Conservation (phyloP, 352 stramenopile genomes). For the Thalassiosira oceanica region DNA sequence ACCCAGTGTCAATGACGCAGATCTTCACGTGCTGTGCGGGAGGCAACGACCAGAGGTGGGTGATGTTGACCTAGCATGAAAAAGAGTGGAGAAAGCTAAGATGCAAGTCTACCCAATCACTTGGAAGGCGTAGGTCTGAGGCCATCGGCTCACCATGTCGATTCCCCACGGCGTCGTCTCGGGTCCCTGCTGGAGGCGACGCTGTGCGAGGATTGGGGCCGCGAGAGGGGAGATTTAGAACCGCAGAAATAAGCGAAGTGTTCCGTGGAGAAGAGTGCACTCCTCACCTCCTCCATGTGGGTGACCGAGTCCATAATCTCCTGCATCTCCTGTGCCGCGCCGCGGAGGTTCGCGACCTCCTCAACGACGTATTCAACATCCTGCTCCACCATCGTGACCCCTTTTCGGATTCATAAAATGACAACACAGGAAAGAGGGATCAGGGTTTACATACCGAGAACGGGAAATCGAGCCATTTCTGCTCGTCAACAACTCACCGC, state of each 20-base stretch:
- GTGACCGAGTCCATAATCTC: background rate
- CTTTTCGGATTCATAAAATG: no score
- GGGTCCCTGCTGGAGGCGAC: background rate
- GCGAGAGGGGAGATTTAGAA: background rate
- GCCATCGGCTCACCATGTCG: conserved; percentile 1
- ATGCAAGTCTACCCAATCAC: no score
- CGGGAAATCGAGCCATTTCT: background rate
- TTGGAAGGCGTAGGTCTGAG: no score
- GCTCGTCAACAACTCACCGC: background rate
- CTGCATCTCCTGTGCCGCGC: background rate
- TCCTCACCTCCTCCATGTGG: background rate
- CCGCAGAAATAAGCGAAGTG: background rate
- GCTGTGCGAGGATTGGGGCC: background rate
- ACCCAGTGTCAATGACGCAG: conserved; percentile 54
- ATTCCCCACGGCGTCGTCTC: conserved; percentile 6
- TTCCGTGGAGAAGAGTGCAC: background rate
- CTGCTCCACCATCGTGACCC: background rate
- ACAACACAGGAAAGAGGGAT: no score
- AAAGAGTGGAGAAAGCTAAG: no score
- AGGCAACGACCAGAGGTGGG: background rate
- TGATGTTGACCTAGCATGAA: no score
- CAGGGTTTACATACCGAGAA: background rate
- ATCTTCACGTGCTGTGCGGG: conserved; percentile 21
- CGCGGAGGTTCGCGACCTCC: background rate
- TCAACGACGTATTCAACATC: background rate